Conservation (phyloP, 495 filamentous ascomycete species). For the Talaromyces nanjingensis region DNA sequence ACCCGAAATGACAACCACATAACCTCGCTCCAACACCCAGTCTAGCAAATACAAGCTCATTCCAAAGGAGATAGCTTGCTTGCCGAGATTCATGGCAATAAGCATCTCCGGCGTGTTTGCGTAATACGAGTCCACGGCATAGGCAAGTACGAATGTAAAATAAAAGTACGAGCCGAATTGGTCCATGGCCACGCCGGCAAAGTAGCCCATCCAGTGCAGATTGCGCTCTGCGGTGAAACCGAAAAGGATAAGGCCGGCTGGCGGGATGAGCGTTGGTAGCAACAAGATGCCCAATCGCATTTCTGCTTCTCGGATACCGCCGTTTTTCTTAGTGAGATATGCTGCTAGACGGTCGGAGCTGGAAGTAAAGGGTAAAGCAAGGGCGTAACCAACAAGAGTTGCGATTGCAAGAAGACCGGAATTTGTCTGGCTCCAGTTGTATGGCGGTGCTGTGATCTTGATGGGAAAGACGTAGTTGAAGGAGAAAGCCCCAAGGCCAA, state of each 20-base stretch:
- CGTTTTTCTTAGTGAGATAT: conserved; percentile 45
- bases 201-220: conserved; percentile 51
- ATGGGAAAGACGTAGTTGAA: conserved; percentile 57
- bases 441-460: conserved; percentile 46
- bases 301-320: conserved; percentile 52
- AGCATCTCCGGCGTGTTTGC: conserved; percentile 56
- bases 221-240: conserved; percentile 45
- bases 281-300: conserved; percentile 54
- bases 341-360: conserved; percentile 51
- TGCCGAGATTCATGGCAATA: conserved; percentile 63
- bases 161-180: conserved; percentile 50
- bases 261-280: conserved; percentile 45
- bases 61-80: conserved; percentile 56
- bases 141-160: conserved; percentile 54
- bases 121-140: conserved; percentile 53
- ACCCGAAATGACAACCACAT: conserved; percentile 51
- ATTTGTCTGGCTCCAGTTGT: conserved; percentile 50
- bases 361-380: conserved; percentile 50
- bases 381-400: conserved; percentile 41
- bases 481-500: conserved; percentile 50
- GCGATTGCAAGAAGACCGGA: conserved; percentile 51
- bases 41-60: conserved; percentile 51
- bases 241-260: conserved; percentile 48
- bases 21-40: conserved; percentile 51
- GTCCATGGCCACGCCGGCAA: conserved; percentile 45